Percentiles rank a stretch among this genome's conserved stretches.
Evolutionary conservation across 208 protist genomes (phyloP).

Genomic region (Blechomonas ayalai): DNA sequence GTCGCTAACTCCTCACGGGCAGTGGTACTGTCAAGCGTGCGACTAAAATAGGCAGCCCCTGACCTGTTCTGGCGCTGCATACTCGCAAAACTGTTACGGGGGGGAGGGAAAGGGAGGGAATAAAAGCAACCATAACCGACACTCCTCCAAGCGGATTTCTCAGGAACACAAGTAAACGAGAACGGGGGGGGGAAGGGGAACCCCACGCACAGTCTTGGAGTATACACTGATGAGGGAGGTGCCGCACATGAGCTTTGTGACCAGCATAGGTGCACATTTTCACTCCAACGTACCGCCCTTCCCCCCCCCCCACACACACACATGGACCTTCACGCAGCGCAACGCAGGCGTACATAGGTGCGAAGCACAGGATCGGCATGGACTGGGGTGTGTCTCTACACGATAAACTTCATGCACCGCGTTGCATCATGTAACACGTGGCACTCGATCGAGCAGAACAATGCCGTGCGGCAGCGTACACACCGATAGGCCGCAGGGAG

Average conservation of each 20-base stretch:
- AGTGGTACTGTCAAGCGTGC: slow-evolving; percentile 80
- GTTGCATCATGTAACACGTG: slow-evolving; percentile 73
- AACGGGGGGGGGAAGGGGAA: background rate
- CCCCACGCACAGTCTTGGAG: background rate
- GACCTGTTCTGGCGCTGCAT: slow-evolving; percentile 8
- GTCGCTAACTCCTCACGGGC: slow-evolving; percentile 86
- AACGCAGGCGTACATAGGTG: too few relatives aligned
- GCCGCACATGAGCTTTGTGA: too few relatives aligned
- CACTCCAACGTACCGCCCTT: too few relatives aligned
- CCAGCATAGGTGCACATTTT: too few relatives aligned
- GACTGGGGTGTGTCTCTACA: slow-evolving; percentile 13
- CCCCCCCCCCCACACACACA: too few relatives aligned
- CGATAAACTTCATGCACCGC: slow-evolving; percentile 72
- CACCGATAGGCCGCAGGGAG: slow-evolving; percentile 60
- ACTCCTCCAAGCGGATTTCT: background rate
- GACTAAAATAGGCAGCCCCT: slow-evolving; percentile 46
- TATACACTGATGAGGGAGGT: background rate
- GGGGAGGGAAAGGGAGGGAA: too few relatives aligned
- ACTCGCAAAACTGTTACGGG: too few relatives aligned
- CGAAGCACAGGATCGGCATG: too few relatives aligned
- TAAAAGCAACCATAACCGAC: too few relatives aligned
- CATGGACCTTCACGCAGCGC: too few relatives aligned
- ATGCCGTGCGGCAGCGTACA: slow-evolving; percentile 39
- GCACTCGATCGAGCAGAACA: slow-evolving; percentile 78
- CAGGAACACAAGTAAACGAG: background rate